Evolutionary conservation across 2,329 filamentous ascomycete genomes (phyloP), one percentile per base, ranked within the genome.

Genomic region (Cryphonectria radicalis): DNA sequence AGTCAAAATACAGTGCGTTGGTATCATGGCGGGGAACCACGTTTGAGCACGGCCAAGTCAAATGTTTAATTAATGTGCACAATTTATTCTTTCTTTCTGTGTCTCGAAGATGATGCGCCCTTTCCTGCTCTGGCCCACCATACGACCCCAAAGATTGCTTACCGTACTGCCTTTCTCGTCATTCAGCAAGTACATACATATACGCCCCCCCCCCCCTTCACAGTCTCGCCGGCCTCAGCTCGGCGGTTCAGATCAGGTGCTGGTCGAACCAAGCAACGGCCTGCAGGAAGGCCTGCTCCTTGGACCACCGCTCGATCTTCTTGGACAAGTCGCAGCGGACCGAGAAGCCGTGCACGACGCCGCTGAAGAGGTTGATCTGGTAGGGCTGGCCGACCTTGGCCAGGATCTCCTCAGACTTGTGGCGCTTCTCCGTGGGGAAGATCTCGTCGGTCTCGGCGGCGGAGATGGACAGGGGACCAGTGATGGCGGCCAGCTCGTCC

Each of bases 271-370:
- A 97, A 67, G 84, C 79, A 67, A 94, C 85, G 50, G 93, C 93
- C 84, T 96, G 93, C 74, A 86, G 77, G 79, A 96, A 96, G 6
- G 93, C 93, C 81, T 92, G 89, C 82, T 97, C 92, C 86, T 93
- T 95, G 53, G 92, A 91, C 76, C 87, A 95, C 79, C 87, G 89
- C 77, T 88, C 80, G 63, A 83, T 74, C 79, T 85, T 86, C 74
- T 90, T 85, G 73, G 77, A 85, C 43, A 86, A 72, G 78, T 96
- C 92, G 40, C 85, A 86, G 69, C 93, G 88, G 2, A 94, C 90
- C 11, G 90, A 85, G 77, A 96, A 97, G 0, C 93, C 93, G 80
- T 97, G 93, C 69, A 82, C 81, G 42, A 93, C 89, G 69, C 89
- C 89, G 3, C 88, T 89, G 84, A 88, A 96, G 11, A 97, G 84